Conservation (phyloP, 2,329 filamentous ascomycete genomes). For the Celoporthe dispersa region DNA sequence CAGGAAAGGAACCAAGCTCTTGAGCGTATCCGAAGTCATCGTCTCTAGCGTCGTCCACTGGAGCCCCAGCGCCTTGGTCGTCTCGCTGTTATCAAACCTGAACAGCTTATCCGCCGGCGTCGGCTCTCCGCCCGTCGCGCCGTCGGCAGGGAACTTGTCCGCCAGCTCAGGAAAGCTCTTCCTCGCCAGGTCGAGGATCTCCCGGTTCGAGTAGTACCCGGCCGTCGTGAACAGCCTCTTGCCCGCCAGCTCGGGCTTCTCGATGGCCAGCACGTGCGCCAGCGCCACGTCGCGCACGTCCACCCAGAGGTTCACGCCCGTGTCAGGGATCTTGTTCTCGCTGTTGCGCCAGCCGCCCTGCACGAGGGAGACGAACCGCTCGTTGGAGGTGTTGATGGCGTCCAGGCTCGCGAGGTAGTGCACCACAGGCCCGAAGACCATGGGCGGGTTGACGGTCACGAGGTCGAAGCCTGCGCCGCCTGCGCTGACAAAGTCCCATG, state of each 20-base stretch:
- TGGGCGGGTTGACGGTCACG: constrained; percentile 58
- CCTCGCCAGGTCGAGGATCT: constrained; percentile 49
- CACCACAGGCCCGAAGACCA: constrained; percentile 58
- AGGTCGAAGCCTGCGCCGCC: constrained; percentile 54
- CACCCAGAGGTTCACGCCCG: constrained; percentile 51
- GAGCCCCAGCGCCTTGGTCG: constrained; percentile 63
- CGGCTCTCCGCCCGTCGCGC: constrained; percentile 49
- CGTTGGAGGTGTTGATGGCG: constrained; percentile 58
- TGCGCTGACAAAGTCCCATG: constrained; percentile 54
- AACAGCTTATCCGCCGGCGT: constrained; percentile 49
- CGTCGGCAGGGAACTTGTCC: constrained; percentile 51
- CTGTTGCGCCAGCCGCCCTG: constrained; percentile 51
- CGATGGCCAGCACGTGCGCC: constrained; percentile 58
- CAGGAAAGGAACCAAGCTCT: constrained; percentile 60
- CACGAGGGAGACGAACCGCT: constrained; percentile 55
- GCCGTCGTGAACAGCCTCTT: constrained; percentile 55
- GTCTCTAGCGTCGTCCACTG: constrained; percentile 66
- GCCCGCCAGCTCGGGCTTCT: constrained; percentile 52
- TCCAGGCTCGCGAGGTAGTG: constrained; percentile 51
- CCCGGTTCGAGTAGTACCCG: constrained; percentile 52
- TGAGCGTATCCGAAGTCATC: constrained; percentile 65
- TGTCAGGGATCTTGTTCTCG: constrained; percentile 43
- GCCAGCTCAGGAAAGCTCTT: constrained; percentile 55
- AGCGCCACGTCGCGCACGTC: constrained; percentile 61
- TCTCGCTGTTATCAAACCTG: constrained; percentile 61